A percentile compares a stretch with the other conserved stretches of the same genome.
Conservation (phyloP, 306 rosid genomes). For the Ormosia emarginata region DNA sequence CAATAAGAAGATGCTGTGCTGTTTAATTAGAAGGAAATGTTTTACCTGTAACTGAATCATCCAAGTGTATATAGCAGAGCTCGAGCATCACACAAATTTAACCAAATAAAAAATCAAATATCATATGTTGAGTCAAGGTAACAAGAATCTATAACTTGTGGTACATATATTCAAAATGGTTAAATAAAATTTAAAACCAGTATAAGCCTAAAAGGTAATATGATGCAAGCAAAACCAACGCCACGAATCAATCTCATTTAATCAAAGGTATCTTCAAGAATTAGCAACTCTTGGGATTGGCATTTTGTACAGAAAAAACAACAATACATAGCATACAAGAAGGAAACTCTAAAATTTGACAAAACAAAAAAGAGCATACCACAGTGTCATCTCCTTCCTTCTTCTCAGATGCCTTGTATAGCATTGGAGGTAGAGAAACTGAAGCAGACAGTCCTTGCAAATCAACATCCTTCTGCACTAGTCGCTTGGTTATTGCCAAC, state of each 20-base stretch:
- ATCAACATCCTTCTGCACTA: conserved; percentile 62
- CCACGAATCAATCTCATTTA: conserved; percentile 4
- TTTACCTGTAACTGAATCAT: not conserved
- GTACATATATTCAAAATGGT: not conserved
- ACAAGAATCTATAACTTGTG: not conserved
- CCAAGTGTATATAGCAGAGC: not conserved
- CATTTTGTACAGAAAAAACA: not conserved
- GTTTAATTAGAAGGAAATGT: not conserved
- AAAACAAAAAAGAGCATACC: conserved; percentile 46
- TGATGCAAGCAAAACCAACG: not conserved
- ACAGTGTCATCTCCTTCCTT: conserved; percentile 64
- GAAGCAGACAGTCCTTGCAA: conserved; percentile 47
- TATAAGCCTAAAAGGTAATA: not conserved
- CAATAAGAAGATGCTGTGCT: not conserved
- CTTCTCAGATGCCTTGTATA: conserved; percentile 69
- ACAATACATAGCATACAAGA: not conserved
- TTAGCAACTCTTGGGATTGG: not conserved
- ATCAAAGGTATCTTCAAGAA: conserved; percentile 7
- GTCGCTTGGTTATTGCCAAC: conserved; percentile 63
- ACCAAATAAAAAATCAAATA: conserved; percentile 6
- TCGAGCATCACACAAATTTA: not conserved
- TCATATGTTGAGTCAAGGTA: not conserved
- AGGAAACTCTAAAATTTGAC: not conserved
- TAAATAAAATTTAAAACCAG: not conserved
- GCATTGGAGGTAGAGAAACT: conserved; percentile 63